Conservation (phyloP, 352 stramenopile species). For the Globisporangium cystogenes region DNA sequence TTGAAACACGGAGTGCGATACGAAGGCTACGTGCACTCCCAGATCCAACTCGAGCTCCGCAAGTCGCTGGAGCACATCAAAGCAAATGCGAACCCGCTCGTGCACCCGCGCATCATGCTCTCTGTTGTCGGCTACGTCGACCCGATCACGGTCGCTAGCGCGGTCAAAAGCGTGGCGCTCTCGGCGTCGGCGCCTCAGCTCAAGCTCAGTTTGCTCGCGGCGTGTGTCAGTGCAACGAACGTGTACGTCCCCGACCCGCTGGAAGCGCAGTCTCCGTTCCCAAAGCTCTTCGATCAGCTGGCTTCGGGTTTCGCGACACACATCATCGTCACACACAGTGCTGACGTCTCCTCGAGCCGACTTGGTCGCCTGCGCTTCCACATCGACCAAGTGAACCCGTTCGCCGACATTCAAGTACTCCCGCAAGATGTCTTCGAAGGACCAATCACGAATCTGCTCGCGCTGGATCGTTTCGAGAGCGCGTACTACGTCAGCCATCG, state of each 20-base stretch:
- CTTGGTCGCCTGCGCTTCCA: constrained; percentile 56
- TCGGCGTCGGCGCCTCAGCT: constrained; percentile 6
- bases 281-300: constrained; percentile 69
- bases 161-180: constrained; percentile 25
- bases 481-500: constrained; percentile 53
- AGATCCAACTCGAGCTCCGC: constrained; percentile 22
- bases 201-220: constrained; percentile 45
- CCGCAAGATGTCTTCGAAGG: constrained; percentile 60
- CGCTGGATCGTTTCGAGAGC: constrained; percentile 52
- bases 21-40: constrained; percentile 18
- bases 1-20: constrained; percentile 6
- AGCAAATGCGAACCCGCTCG: constrained; percentile 10
- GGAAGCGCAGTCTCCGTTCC: constrained; percentile 31
- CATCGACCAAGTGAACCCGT: constrained; percentile 65
- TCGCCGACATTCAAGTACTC: constrained; percentile 64
- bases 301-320: constrained; percentile 55
- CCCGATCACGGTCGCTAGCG: constrained; percentile 32
- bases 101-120: constrained; percentile 45
- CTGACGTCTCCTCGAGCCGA: constrained; percentile 27
- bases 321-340: constrained; percentile 47
- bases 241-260: constrained; percentile 44
- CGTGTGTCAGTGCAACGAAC: constrained; percentile 46
- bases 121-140: constrained; percentile 55
- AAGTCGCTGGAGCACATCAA: constrained; percentile 17
- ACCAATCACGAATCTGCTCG: constrained; percentile 42